phyloP scores from a whole-genome alignment of 2,329 filamentous ascomycete genomes.

The Pestalotiopsis sp. region DNA sequence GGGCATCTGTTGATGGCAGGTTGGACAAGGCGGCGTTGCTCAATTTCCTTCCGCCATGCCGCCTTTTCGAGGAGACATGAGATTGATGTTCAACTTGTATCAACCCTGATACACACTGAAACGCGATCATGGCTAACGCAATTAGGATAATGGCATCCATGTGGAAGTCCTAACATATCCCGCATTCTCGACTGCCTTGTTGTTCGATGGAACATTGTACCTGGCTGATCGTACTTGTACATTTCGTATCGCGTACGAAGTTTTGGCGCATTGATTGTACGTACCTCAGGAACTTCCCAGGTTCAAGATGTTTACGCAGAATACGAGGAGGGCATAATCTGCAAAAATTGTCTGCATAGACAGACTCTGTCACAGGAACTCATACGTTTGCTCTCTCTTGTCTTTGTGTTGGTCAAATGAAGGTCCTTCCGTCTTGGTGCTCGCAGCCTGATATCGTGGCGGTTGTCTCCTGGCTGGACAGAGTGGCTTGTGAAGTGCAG shows the following conservation, averaged over 20 bases:
- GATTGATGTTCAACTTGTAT: not conserved
- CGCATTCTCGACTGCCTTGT: not conserved
- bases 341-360: too few species aligned
- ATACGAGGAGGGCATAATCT: too few species aligned
- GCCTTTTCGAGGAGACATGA: not conserved
- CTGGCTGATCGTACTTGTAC: not conserved
- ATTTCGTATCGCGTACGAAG: too few species aligned
- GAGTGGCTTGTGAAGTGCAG: not conserved
- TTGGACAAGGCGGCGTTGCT: not conserved
- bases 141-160: not conserved
- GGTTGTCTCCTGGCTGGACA: not conserved
- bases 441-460: not conserved
- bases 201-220: not conserved
- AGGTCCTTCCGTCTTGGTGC: too few species aligned
- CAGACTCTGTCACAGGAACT: too few species aligned
- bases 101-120: not conserved
- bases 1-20: not conserved
- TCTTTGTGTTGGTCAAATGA: too few species aligned
- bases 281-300: too few species aligned
- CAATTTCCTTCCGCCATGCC: not conserved
- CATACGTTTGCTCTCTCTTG: too few species aligned
- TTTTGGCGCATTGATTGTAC: too few species aligned
- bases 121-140: not conserved
- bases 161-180: not conserved
- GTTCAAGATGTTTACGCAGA: too few species aligned